These are phyloP conservation scores for Coemansia sp. DNA, from an alignment of 192 early-diverging fungal genomes.

Conservation along the genomic window DNA sequence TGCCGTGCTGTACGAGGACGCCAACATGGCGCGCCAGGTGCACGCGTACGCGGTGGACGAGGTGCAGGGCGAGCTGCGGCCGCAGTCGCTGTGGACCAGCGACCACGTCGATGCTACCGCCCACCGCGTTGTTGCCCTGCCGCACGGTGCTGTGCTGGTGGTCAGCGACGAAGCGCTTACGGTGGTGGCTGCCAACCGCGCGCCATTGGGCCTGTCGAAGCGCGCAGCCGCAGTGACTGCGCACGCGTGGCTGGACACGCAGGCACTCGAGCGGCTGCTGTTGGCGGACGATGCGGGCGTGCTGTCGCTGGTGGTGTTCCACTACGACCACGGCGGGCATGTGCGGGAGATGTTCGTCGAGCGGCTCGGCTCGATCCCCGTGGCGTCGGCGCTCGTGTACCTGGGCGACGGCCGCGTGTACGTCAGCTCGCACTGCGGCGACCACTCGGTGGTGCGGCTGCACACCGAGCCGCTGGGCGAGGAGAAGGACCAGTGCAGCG, in stretches of 20 bases:
- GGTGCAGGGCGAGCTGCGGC: slow-evolving; percentile 14
- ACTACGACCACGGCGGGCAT: slow-evolving; percentile 26
- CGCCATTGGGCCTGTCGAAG: slow-evolving; percentile 11
- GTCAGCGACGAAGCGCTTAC: slow-evolving; percentile 33
- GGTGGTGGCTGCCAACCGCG: slow-evolving; percentile 4
- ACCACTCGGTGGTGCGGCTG: slow-evolving; percentile 78
- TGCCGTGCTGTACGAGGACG: slow-evolving; percentile 48
- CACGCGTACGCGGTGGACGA: slow-evolving; percentile 31
- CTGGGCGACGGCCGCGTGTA: slow-evolving; percentile 70
- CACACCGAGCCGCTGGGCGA: slow-evolving; percentile 43
- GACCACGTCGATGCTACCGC: slow-evolving; percentile 22
- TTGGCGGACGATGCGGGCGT: slow-evolving; percentile 67
- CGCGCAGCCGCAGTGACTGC: slow-evolving; percentile 51
- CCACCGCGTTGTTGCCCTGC: slow-evolving; percentile 23
- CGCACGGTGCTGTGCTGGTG: slow-evolving; percentile 20
- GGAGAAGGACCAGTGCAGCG: not conserved
- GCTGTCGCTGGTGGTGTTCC: slow-evolving; percentile 61
- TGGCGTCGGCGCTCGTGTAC: slow-evolving; percentile 65
- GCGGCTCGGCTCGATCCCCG: slow-evolving; percentile 51
- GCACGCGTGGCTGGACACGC: slow-evolving; percentile 56
- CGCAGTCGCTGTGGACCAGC: slow-evolving; percentile 19
- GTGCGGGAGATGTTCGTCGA: slow-evolving; percentile 47
- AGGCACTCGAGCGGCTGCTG: slow-evolving; percentile 59
- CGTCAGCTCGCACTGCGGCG: slow-evolving; percentile 83
- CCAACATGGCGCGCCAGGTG: slow-evolving; percentile 29